These are phyloP conservation scores for Hyaloscypha variabilis DNA, from an alignment of 495 filamentous ascomycete genomes.

Conservation along the genomic window DNA sequence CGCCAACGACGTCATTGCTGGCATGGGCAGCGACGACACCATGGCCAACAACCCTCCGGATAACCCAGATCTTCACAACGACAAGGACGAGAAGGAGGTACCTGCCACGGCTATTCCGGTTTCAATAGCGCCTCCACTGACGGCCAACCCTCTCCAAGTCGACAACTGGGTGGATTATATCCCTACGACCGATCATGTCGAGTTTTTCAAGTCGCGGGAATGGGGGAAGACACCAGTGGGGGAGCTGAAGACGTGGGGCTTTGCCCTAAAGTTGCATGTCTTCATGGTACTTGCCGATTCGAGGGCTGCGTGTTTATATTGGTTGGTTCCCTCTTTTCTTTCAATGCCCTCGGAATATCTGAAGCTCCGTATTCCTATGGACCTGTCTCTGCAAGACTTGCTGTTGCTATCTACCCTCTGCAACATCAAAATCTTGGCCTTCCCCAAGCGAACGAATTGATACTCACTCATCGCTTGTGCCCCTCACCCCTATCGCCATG, in stretches of 20 bases:
- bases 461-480: too few relatives aligned
- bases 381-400: too few relatives aligned
- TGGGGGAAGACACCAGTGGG: slow-evolving; percentile 19
- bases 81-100: not conserved
- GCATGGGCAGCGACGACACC: too few relatives aligned
- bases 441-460: not conserved
- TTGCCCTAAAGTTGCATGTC: slow-evolving; percentile 10
- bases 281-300: slow-evolving; percentile 21
- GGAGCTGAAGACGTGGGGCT: slow-evolving; percentile 7
- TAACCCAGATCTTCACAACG: too few relatives aligned
- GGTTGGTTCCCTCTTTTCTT: slow-evolving; percentile 1
- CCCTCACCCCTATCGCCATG: too few relatives aligned
- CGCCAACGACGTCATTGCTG: not conserved
- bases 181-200: slow-evolving; percentile 19
- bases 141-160: not conserved
- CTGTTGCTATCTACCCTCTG: too few relatives aligned
- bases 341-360: too few relatives aligned
- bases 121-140: not conserved
- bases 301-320: slow-evolving; percentile 13
- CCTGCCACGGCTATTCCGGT: not conserved
- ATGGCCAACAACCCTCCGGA: too few relatives aligned
- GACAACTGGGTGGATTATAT: slow-evolving; percentile 16
- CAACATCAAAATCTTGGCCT: too few relatives aligned
- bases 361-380: too few relatives aligned
- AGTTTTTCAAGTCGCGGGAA: slow-evolving; percentile 16